These are phyloP conservation scores for Wickerhamiella kurtzmanii DNA, from an alignment of 805 yeast species.

Conservation along the genomic window DNA sequence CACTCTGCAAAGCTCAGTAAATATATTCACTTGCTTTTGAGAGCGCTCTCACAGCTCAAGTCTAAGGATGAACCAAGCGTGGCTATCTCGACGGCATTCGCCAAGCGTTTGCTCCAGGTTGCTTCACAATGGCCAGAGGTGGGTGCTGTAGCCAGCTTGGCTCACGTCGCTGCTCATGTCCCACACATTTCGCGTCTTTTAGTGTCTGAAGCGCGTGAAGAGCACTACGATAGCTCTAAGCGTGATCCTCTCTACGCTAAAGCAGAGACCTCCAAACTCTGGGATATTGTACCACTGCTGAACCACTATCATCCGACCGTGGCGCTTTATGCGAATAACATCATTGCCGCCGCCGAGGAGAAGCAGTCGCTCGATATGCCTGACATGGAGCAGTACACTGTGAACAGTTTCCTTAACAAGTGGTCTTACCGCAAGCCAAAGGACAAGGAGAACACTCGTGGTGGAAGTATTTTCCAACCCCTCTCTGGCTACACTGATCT, in stretches of 20 bases:
- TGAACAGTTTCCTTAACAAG: conserved; percentile 84
- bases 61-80: conserved; percentile 36
- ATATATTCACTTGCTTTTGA: conserved; percentile 73
- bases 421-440: conserved; percentile 91
- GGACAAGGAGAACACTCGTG: conserved; percentile 58
- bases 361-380: conserved; percentile 46
- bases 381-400: conserved; percentile 75
- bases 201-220: conserved; percentile 26
- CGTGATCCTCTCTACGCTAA: conserved; percentile 90
- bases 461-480: conserved; percentile 95
- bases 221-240: conserved; percentile 62
- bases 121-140: conserved; percentile 76
- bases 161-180: conserved; percentile 25
- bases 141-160: conserved; percentile 40
- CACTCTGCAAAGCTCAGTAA: conserved; percentile 88
- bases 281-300: conserved; percentile 70
- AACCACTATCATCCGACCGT: conserved; percentile 90
- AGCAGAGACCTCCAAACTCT: conserved; percentile 66
- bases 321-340: conserved; percentile 57
- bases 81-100: conserved; percentile 71
- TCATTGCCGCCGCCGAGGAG: conserved; percentile 31
- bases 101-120: conserved; percentile 76
- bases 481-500: conserved; percentile 48
- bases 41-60: conserved; percentile 44
- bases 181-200: conserved; percentile 70